phyloP scores from a whole-genome alignment of 495 filamentous ascomycete genomes.

The Ramalina intermedia region DNA sequence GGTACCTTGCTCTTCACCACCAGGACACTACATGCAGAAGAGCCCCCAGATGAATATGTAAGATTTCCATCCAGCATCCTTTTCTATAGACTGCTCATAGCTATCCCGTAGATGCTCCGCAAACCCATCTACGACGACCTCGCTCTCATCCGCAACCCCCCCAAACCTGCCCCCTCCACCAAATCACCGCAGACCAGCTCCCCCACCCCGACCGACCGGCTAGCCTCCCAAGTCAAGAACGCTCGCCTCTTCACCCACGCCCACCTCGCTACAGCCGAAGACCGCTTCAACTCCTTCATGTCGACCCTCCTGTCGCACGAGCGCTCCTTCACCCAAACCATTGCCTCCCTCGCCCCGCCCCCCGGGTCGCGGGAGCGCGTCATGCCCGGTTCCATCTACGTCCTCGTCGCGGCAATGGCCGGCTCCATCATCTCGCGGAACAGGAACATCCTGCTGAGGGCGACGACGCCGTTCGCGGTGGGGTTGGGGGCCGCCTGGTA shows the following conservation, averaged over 20 bases:
- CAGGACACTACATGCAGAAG: conserved; percentile 41
- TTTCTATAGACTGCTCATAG: conserved; percentile 3
- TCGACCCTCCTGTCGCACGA: conserved; percentile 65
- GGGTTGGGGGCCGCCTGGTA: conserved; percentile 60
- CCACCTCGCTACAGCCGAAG: conserved; percentile 56
- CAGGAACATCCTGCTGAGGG: conserved; percentile 65
- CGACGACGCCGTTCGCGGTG: conserved; percentile 52
- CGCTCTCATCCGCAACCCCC: conserved; percentile 24
- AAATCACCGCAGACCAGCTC: conserved; percentile 25
- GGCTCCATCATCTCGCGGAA: conserved; percentile 79
- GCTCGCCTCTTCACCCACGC: conserved; percentile 69
- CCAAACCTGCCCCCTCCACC: conserved; percentile 22
- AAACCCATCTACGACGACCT: conserved; percentile 86
- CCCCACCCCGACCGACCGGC: conserved; percentile 79
- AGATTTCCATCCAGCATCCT: not conserved
- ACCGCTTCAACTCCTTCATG: conserved; percentile 61
- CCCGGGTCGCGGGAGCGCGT: conserved; percentile 69
- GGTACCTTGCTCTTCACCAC: conserved; percentile 40
- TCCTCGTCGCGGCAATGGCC: conserved; percentile 82
- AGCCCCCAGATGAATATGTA: conserved; percentile 26
- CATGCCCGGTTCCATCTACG: conserved; percentile 75
- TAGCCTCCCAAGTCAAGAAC: conserved; percentile 67
- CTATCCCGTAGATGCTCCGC: conserved; percentile 30
- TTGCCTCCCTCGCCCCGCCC: conserved; percentile 74
- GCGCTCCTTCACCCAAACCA: conserved; percentile 57